Conservation (phyloP, 2,329 filamentous ascomycete species). For the Calonectria crousiana region DNA sequence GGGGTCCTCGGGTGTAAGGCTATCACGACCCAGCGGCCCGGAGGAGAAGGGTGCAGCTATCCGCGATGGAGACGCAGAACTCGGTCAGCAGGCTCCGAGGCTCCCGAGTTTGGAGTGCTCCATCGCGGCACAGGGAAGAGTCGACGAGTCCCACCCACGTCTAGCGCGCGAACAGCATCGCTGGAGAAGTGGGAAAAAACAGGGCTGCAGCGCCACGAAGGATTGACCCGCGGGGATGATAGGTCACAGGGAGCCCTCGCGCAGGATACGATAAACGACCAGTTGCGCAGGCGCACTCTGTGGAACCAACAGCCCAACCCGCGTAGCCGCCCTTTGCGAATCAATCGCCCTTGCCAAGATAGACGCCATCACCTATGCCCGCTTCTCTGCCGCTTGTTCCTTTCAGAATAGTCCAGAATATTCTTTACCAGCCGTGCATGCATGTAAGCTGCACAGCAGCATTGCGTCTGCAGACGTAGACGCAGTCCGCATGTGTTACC, state of each 20-base stretch:
- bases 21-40: neutral
- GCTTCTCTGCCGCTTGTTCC: neutral
- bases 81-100: neutral
- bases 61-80: neutral
- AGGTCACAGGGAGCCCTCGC: neutral
- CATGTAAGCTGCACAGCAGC: neutral
- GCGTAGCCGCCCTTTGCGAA: neutral
- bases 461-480: neutral
- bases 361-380: neutral
- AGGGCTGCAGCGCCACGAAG: neutral
- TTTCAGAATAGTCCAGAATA: neutral
- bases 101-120: neutral
- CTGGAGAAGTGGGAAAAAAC: neutral
- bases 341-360: neutral
- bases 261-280: neutral
- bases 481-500: constrained; percentile 6
- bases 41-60: neutral
- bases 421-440: neutral
- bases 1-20: neutral
- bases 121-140: neutral
- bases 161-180: neutral
- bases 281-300: constrained; percentile 3
- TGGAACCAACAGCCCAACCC: neutral
- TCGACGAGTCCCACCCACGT: neutral
- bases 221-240: neutral